Conservation (phyloP, 139 green algal genomes). For the Edaphochlamys debaryana region DNA sequence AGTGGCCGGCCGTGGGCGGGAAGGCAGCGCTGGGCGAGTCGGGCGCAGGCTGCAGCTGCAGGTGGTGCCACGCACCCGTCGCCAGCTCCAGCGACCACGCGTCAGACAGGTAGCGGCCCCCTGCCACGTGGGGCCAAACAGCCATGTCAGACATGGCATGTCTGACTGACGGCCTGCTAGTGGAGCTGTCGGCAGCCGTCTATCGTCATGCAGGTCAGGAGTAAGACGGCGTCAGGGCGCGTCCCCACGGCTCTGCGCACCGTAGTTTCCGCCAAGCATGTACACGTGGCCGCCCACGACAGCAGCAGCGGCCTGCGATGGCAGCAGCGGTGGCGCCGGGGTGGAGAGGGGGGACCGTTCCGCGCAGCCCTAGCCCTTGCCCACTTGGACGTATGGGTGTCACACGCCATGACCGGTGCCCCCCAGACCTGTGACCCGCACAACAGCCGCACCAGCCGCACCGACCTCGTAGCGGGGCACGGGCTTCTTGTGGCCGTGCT, state of each 20-base stretch:
- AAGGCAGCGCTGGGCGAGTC: neutral
- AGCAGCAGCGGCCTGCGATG: constrained; percentile 77
- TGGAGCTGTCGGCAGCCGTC: too few species aligned
- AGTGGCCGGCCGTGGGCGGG: constrained; percentile 60
- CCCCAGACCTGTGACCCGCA: too few species aligned
- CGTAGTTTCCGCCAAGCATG: constrained; percentile 89
- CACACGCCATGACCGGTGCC: too few species aligned
- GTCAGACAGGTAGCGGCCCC: constrained; percentile 89
- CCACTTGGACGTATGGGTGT: too few species aligned
- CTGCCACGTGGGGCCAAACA: too few species aligned
- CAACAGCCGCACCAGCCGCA: constrained; percentile 72
- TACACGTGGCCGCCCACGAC: constrained; percentile 77
- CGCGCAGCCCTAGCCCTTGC: too few species aligned
- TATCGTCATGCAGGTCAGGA: too few species aligned
- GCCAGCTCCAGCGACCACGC: constrained; percentile 86
- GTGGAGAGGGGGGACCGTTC: too few species aligned
- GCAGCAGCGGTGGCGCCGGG: too few species aligned
- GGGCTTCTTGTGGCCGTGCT: constrained; percentile 44
- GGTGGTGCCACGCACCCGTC: constrained; percentile 72
- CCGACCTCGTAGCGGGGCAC: constrained; percentile 88
- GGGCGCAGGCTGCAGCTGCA: neutral
- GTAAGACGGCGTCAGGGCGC: too few species aligned
- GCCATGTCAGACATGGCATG: too few species aligned
- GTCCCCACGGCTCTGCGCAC: constrained; percentile 39
- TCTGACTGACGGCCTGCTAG: too few species aligned